Percentiles rank a stretch among this genome's conserved stretches.
phyloP scores from a whole-genome alignment of 768 basidiomycete species.

The Boletus rex-veris region DNA sequence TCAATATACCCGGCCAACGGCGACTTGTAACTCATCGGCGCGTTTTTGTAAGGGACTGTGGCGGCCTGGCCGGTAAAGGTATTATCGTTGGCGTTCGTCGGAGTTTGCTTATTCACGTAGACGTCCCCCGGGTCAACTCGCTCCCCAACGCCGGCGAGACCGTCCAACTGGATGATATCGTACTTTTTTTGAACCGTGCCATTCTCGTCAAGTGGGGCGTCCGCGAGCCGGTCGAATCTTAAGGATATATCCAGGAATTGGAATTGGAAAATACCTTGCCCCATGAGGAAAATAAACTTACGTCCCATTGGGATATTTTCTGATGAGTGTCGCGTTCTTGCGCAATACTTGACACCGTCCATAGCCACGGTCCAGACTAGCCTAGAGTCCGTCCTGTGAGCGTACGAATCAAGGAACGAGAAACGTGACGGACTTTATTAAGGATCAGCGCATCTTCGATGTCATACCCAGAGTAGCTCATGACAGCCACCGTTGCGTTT shows the following conservation, averaged over 20 bases:
- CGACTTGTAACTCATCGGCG: slow-evolving; percentile 90
- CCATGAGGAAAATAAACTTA: slow-evolving; percentile 44
- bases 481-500: slow-evolving; percentile 97
- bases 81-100: slow-evolving; percentile 91
- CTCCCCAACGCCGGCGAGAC: slow-evolving; percentile 92
- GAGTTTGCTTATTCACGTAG: slow-evolving; percentile 96
- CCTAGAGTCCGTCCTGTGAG: slow-evolving; percentile 42
- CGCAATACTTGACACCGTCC: slow-evolving; percentile 96
- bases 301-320: slow-evolving; percentile 97
- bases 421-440: slow-evolving; percentile 62
- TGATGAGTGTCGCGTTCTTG: slow-evolving; percentile 90
- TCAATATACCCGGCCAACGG: slow-evolving; percentile 93
- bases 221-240: slow-evolving; percentile 94
- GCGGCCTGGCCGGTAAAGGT: slow-evolving; percentile 80
- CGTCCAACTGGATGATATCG: slow-evolving; percentile 88
- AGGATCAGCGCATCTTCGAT: slow-evolving; percentile 98
- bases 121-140: slow-evolving; percentile 90
- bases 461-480: slow-evolving; percentile 99
- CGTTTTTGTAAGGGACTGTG: slow-evolving; percentile 84
- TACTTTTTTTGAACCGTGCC: slow-evolving; percentile 80
- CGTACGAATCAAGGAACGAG: slow-evolving; percentile 1
- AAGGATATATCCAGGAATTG: not conserved
- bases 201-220: slow-evolving; percentile 83
- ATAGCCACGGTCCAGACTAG: slow-evolving; percentile 95
- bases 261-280: slow-evolving; percentile 8